Conservation (phyloP, 169 alveolate species). For the Plasmodium malariae region DNA sequence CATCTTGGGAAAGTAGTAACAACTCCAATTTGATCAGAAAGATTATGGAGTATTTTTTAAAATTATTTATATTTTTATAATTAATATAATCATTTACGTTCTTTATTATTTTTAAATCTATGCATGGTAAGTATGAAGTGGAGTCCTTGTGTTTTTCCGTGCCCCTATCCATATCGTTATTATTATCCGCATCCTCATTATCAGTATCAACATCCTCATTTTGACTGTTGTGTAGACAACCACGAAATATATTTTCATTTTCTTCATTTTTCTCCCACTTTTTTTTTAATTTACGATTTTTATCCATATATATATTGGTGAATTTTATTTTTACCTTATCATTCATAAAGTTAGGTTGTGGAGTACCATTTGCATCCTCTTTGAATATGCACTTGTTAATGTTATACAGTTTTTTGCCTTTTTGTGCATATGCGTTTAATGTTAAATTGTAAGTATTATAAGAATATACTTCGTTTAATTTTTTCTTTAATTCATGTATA, state of each 20-base stretch:
- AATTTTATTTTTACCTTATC: neutral
- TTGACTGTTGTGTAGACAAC: neutral
- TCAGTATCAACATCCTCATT: neutral
- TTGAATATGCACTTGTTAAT: constrained; percentile 28
- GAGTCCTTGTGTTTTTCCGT: neutral
- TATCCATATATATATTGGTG: neutral
- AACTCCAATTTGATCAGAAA: constrained; percentile 54
- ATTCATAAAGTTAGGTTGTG: neutral
- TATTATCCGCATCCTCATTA: neutral
- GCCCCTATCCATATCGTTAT: neutral
- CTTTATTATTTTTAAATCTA: constrained; percentile 42
- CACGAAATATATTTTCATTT: too few species aligned
- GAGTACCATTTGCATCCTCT: neutral
- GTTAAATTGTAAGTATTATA: constrained; percentile 37
- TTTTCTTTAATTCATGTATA: constrained; percentile 44
- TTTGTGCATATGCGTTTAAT: constrained; percentile 35
- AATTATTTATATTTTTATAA: constrained; percentile 39
- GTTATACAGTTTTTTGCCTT: constrained; percentile 10
- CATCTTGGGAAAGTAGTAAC: neutral
- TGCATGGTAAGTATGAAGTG: neutral
- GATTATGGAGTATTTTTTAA: constrained; percentile 42
- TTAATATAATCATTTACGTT: constrained; percentile 29
- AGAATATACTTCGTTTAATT: constrained; percentile 21
- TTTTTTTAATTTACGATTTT: neutral
- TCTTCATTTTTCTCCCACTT: neutral